These are phyloP conservation scores for Tetrahymena elliotti DNA, from an alignment of 73 alveolate genomes.

Conservation along the genomic window DNA sequence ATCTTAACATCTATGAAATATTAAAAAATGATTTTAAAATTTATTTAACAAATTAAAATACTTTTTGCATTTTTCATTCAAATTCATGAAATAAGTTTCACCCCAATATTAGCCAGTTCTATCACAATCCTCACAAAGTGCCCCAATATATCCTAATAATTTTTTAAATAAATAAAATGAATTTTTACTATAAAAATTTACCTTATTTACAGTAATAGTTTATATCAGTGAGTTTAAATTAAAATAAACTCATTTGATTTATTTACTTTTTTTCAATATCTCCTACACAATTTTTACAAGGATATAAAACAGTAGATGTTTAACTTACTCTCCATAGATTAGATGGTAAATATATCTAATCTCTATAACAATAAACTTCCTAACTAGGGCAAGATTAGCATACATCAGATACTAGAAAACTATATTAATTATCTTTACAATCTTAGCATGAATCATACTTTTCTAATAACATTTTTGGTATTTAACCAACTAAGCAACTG, in stretches of 20 bases:
- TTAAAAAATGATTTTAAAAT: background rate
- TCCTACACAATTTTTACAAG: background rate
- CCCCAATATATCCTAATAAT: background rate
- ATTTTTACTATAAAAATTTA: background rate
- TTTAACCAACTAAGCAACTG: background rate
- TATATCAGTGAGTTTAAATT: background rate
- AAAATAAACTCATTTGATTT: background rate
- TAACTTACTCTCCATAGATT: background rate
- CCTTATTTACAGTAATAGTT: background rate
- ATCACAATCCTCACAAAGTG: background rate
- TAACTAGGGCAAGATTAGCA: background rate
- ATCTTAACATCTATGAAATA: background rate
- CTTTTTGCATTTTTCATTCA: background rate
- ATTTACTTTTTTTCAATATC: background rate
- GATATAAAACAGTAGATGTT: background rate
- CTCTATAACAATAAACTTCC: background rate
- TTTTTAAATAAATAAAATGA: no score
- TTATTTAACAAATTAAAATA: background rate
- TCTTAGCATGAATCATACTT: background rate
- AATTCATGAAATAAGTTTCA: background rate
- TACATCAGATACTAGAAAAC: background rate
- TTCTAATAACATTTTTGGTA: no score
- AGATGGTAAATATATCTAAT: background rate
- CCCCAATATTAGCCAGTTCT: background rate
- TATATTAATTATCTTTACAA: background rate